Conservation (phyloP, 176 grass and related monocot genomes). For the Avena insularis region DNA sequence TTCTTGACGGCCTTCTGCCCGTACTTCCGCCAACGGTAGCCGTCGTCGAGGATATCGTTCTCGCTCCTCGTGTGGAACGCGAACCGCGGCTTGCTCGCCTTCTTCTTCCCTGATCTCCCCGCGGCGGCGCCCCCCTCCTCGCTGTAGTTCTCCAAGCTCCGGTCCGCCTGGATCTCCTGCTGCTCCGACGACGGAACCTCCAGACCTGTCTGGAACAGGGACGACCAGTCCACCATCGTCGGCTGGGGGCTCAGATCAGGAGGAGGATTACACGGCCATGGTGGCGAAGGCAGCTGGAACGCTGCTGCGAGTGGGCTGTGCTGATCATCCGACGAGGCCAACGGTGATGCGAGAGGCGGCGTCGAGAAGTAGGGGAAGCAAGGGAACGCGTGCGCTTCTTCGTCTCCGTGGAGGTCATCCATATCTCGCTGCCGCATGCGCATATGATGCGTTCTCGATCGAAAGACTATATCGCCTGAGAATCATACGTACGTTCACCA, state of each 20-base stretch:
- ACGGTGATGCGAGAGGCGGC: slow-evolving; percentile 31
- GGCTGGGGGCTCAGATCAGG: slow-evolving; percentile 9
- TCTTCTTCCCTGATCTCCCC: slow-evolving; percentile 67
- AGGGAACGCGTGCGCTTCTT: slow-evolving; percentile 30
- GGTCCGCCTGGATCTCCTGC: slow-evolving; percentile 23
- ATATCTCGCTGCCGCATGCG: not conserved
- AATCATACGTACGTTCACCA: slow-evolving; percentile 8
- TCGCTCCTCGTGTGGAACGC: slow-evolving; percentile 88
- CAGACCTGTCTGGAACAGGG: slow-evolving; percentile 38
- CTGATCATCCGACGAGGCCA: slow-evolving; percentile 36
- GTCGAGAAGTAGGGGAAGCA: slow-evolving; percentile 60
- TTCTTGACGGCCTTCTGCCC: no score
- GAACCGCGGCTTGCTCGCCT: slow-evolving; percentile 71
- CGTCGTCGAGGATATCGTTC: slow-evolving; percentile 90
- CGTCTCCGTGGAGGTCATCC: slow-evolving; percentile 61
- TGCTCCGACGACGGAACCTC: slow-evolving; percentile 17
- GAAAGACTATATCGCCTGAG: not conserved
- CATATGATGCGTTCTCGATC: not conserved
- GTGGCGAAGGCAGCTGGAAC: not conserved
- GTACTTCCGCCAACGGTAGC: slow-evolving; percentile 56
- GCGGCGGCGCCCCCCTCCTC: slow-evolving; percentile 18
- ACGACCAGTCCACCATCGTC: slow-evolving; percentile 49
- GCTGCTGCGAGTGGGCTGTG: slow-evolving; percentile 25
- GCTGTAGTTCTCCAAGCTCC: slow-evolving; percentile 50
- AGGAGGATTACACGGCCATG: not conserved